A percentile compares a stretch with the other conserved stretches of the same genome.
Conservation (phyloP, 129 eudicot genomes). For the Saussurea involucrata region DNA sequence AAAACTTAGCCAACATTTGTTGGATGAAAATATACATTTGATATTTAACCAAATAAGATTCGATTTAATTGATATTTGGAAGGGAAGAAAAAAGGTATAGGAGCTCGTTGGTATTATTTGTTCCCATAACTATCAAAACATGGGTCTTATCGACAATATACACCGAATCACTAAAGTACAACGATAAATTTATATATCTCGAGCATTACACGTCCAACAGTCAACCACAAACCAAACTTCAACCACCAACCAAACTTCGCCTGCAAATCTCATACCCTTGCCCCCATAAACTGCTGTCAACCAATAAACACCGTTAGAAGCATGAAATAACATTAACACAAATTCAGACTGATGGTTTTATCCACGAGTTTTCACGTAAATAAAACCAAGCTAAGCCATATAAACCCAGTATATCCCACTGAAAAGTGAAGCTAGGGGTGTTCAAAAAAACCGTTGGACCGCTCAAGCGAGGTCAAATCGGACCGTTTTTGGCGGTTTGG, state of each 20-base stretch:
- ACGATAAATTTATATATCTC: constrained; percentile 22
- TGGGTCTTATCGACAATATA: constrained; percentile 20
- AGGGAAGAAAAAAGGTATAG: neutral
- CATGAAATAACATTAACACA: neutral
- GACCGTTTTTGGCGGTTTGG: too few relatives aligned
- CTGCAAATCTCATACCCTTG: constrained; percentile 22
- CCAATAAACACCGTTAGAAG: constrained; percentile 2
- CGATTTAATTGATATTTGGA: neutral
- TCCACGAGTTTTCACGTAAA: neutral
- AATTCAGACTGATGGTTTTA: neutral
- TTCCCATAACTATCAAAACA: constrained; percentile 19
- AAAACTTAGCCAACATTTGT: neutral
- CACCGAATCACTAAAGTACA: constrained; percentile 15
- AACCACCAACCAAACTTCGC: neutral
- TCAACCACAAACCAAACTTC: neutral
- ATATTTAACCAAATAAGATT: neutral
- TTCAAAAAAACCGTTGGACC: too few relatives aligned
- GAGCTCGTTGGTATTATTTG: constrained; percentile 1
- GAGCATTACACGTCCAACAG: constrained; percentile 10
- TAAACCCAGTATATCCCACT: neutral
- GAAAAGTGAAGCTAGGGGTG: neutral
- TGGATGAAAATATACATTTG: neutral
- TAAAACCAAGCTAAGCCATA: neutral
- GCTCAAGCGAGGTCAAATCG: too few relatives aligned
- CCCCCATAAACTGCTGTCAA: constrained; percentile 30